Evolutionary conservation across 345 rosid genomes (phyloP), one percentile per base, ranked within the genome.

Genomic region (Brassica nigra): DNA sequence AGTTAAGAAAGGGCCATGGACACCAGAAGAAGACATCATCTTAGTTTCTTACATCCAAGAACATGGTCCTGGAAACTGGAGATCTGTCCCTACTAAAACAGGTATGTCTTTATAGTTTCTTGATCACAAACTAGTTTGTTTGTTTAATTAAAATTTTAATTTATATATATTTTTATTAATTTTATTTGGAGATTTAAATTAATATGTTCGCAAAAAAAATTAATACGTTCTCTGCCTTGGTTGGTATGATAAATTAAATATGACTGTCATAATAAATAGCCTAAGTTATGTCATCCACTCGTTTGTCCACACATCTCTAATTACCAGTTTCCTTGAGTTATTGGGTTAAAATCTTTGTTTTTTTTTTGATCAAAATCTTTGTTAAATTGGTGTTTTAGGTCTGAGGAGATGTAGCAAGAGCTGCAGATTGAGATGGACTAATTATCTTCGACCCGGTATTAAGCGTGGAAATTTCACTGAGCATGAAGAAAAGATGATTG

Each of bases 1-100:
- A 30, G 90, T 95, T 80, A 95, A 93, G 88, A 95, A 95, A 88
- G 99, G 99, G 18, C 98, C 98, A 23, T 95, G 99, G 99, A 95
- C 99, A 23, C 99, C 99, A 2, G 99, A 95, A 79, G 99, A 95
- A 85, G 99, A 95, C 73, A 95, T 95, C 87, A 85, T 89, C 67
- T 73, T 95, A 76, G 98, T 95, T 74, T 90, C 98, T 74, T 88
- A 95, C 70, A 91, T 95, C 71, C 99, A 93, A 85, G 94, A 93
- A 74, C 97, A 93, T 83, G 99, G 99, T 23, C 94, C 99, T 63
- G 99, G 97, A 8, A 95, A 95, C 74, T 95, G 99, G 99, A 90
- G 95, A 88, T 86, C 98, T 33, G 93, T 95, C 33, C 99, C 99
- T 4, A 76, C 91, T 34, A 86, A 87, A 33, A 90, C 99, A 78